phyloP scores from a whole-genome alignment of 345 rosid genomes.

The Carallia pectinifolia region DNA sequence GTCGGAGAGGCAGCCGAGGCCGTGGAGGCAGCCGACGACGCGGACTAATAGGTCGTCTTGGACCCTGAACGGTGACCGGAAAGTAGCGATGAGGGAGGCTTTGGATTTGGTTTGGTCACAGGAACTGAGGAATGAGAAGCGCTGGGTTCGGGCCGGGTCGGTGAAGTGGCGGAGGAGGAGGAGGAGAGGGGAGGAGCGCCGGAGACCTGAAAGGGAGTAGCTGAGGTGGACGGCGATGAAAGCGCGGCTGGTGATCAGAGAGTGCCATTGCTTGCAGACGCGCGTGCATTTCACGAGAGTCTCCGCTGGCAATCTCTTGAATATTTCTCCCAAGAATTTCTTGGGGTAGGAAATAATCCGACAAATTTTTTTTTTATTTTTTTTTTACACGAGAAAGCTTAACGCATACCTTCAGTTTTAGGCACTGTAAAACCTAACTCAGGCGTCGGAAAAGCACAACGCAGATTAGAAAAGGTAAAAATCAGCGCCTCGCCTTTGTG shows the following conservation, averaged over 20 bases:
- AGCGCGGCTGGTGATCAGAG: neutral
- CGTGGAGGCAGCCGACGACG: neutral
- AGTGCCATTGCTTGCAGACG: conserved; percentile 6
- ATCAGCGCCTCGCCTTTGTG: too few relatives aligned
- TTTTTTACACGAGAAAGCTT: neutral
- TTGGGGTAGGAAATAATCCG: neutral
- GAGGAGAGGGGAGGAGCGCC: neutral
- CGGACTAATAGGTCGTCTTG: too few relatives aligned
- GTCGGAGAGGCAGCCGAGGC: too few relatives aligned
- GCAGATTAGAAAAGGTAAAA: too few relatives aligned
- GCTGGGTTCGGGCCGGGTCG: neutral
- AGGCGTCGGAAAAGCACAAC: too few relatives aligned
- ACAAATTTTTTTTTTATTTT: neutral
- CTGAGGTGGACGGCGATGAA: neutral
- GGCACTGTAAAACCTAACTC: neutral
- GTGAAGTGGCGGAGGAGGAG: neutral
- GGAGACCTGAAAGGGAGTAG: neutral
- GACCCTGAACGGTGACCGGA: too few relatives aligned
- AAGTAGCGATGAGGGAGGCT: neutral
- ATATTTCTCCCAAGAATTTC: neutral
- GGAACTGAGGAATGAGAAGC: too few relatives aligned
- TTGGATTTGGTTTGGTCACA: neutral
- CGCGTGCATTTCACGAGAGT: neutral
- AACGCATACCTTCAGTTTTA: neutral
- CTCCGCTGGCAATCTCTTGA: neutral